These are phyloP conservation scores for Plectosphaerella cucumerina DNA, from an alignment of 2,329 filamentous ascomycete genomes.

Conservation along the genomic window DNA sequence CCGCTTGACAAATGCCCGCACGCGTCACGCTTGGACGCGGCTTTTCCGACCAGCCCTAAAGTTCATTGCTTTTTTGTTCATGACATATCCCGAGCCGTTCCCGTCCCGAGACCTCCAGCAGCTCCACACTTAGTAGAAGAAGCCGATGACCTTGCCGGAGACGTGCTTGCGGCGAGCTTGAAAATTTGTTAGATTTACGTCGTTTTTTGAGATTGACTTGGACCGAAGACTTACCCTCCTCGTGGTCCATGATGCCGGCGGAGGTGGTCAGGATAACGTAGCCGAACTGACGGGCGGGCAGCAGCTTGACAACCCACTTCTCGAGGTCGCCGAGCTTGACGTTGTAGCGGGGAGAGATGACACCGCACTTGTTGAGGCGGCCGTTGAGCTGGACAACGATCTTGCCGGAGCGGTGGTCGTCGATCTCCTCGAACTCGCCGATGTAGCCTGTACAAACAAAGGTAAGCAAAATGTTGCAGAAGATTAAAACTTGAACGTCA, in stretches of 20 bases:
- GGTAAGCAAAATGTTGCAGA: slow-evolving; percentile 76
- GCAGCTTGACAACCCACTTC: slow-evolving; percentile 99
- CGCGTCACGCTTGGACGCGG: neutral
- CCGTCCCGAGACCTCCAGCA: slow-evolving; percentile 10
- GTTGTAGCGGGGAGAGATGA: slow-evolving; percentile 99
- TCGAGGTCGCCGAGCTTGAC: slow-evolving; percentile 95
- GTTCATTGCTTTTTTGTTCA: slow-evolving; percentile 25
- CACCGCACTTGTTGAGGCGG: slow-evolving; percentile 98
- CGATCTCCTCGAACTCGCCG: slow-evolving; percentile 98
- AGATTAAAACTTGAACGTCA: slow-evolving; percentile 93
- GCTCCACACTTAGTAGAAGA: slow-evolving; percentile 78
- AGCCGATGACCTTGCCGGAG: slow-evolving; percentile 97
- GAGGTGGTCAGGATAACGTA: slow-evolving; percentile 99
- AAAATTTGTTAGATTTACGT: too few relatives aligned
- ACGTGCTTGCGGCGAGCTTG: slow-evolving; percentile 84
- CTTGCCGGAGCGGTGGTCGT: slow-evolving; percentile 99
- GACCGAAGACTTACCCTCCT: too few relatives aligned
- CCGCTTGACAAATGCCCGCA: neutral
- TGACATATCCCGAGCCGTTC: slow-evolving; percentile 6
- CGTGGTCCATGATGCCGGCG: slow-evolving; percentile 99
- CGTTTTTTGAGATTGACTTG: slow-evolving; percentile 42
- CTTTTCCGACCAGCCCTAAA: slow-evolving; percentile 29
- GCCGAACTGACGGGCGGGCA: slow-evolving; percentile 99
- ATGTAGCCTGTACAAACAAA: slow-evolving; percentile 73
- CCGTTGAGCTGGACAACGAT: slow-evolving; percentile 99